Base-by-base conservation (phyloP, 192 early-diverging fungal species). In the Pilobolus umbonatus region DNA sequence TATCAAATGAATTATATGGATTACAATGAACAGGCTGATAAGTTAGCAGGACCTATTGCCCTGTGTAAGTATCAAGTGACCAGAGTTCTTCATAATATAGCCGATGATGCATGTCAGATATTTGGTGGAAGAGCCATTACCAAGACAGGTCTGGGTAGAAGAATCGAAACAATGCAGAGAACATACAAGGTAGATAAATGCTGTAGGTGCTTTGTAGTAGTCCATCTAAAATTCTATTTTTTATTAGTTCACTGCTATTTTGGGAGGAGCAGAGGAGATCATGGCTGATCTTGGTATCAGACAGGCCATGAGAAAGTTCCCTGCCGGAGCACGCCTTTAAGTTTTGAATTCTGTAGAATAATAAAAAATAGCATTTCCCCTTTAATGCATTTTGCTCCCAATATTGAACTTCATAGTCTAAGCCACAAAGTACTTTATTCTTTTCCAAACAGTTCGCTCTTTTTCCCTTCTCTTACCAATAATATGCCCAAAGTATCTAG, bases 91-190 rank as follows among this genome's bases (percentile, higher is more conserved):
- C 74, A 80, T 40, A 39, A 76, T 35, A 83, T 88, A 7, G 63
- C 76, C 21, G 86, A 88, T 50, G 74, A 85, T 17, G 77, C 84
- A 10, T 75, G 75, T 15, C 86, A 88, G 65, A 87, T 88, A 67
- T 88, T 87, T 73, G 86, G 86, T 46, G 86, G 86, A 2, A 71
- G 86, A 24, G 86, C 70, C 14, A 71, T 87, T 52, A 87, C 85
- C 21, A 77, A 80, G 56, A 84, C 83, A 29, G 86, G 86, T 25
- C 87, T 88, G 86, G 86, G 86, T n/a, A 57, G 82, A 30, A 35
- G 71, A 24, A 75, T 88, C 43, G 85, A 87, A 62, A 60, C 53
- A 29, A 79, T 85, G 67, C 78, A 85, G 47, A 60, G 83, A 44
- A 80, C 80, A 8, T 78, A 87, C 71, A 87, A 86, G n/a, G n/a